Evolutionary conservation across 2,329 filamentous ascomycete genomes (phyloP), one percentile per base, ranked within the genome.

Genomic region (Rhynchosporium secalis): DNA sequence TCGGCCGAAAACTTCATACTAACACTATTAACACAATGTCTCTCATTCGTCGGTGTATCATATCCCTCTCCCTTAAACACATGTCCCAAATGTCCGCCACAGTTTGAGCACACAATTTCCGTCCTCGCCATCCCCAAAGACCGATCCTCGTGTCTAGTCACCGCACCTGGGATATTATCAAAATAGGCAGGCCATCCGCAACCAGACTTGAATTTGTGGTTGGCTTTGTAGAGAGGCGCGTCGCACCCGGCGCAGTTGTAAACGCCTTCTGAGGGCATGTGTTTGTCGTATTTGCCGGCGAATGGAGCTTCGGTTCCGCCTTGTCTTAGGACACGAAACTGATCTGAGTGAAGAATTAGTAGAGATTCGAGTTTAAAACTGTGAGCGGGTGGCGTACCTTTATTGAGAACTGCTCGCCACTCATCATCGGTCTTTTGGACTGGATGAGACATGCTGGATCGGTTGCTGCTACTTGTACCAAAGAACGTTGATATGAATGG

Each of bases 131-230:
- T 96, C 52, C 94, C 94, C 57, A 92, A 83, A 0, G 86, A 81
- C 54, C 78, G 79, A 76, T 99, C 95, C 66, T 86, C 86, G 72
- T 94, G 89, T 65, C 94, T 83, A 41, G 86, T 91, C 12, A 99
- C 92, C 0, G 94, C 94, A 2, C 92, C 93, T 0, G 95, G 94
- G 57, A 99, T 86, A 68, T 89, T 94, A 77, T 99, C 95, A 75
- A 94, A 99, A 78, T 98, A 99, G 12, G 95, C 95, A 0, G 95
- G 95, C 95, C 95, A 99, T 65, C 95, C 95, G 77, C 95, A 99
- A 47, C 92, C 92, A 20, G 91, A 96, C 76, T 91, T 91, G 83
- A 99, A 99, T 77, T 99, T 99, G 78, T 96, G 93, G 66, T 83
- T 83, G 33, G 95, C 93, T 76, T 88, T 94, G 84, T 99, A 99